Conservation (phyloP, 352 stramenopile genomes). For the Pythium guiyangense region DNA sequence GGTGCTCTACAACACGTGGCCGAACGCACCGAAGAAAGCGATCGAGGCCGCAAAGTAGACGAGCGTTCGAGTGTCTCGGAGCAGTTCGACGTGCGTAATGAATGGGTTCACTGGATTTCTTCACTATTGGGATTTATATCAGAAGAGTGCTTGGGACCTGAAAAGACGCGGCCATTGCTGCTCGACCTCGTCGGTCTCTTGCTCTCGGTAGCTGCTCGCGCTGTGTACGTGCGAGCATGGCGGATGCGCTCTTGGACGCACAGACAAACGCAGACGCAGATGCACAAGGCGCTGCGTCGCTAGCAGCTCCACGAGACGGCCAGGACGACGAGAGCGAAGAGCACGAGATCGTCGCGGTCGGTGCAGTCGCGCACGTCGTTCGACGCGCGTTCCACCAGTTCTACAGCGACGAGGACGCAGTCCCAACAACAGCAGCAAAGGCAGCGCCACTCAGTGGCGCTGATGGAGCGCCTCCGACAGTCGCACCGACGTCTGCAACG, state of each 20-base stretch:
- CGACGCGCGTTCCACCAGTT: slow-evolving; percentile 66
- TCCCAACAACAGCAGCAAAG: neutral
- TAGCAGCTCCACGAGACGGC: too few relatives aligned
- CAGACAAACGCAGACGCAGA: too few relatives aligned
- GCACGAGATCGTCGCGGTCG: slow-evolving; percentile 61
- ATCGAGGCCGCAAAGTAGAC: slow-evolving; percentile 8
- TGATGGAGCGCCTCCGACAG: neutral
- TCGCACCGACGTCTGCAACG: neutral
- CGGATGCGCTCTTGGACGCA: neutral
- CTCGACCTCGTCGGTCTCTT: too few relatives aligned
- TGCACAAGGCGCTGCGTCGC: neutral
- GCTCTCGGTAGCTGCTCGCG: neutral
- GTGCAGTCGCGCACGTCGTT: slow-evolving; percentile 68
- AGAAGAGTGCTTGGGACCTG: too few relatives aligned
- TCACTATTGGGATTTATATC: too few relatives aligned
- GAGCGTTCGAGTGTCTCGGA: too few relatives aligned
- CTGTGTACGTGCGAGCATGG: neutral
- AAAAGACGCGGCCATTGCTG: too few relatives aligned
- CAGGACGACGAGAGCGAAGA: slow-evolving; percentile 26
- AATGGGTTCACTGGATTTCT: too few relatives aligned
- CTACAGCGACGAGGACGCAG: slow-evolving; percentile 18
- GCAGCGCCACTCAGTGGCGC: neutral
- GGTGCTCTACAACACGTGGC: slow-evolving; percentile 85
- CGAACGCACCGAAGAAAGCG: slow-evolving; percentile 22
- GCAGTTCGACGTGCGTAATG: too few relatives aligned